Percentiles rank a stretch among this genome's conserved stretches.
Evolutionary conservation across 208 protist genomes (phyloP).

Genomic region (Trypanosoma cruzi): DNA sequence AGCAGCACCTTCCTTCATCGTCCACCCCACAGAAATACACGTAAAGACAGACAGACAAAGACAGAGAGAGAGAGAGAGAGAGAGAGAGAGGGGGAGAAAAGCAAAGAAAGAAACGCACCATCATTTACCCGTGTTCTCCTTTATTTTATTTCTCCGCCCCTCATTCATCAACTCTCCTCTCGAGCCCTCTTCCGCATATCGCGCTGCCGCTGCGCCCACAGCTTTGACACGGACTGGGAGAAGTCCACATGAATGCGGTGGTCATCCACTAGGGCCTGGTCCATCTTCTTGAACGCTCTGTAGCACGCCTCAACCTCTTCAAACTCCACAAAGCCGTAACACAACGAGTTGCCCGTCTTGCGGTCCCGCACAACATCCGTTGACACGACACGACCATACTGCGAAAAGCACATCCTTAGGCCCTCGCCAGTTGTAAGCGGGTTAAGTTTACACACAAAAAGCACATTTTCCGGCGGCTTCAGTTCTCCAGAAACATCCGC

Average conservation of each 20-base stretch:
- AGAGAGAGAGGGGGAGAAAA: not conserved
- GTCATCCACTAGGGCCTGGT: conserved; percentile 98
- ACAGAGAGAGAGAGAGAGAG: not conserved
- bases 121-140: not conserved
- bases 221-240: conserved; percentile 95
- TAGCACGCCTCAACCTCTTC: conserved; percentile 89
- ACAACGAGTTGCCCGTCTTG: conserved; percentile 81
- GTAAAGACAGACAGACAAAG: not conserved
- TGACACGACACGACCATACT: conserved; percentile 94
- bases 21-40: not conserved
- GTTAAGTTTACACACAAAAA: conserved; percentile 99
- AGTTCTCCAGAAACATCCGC: conserved; percentile 91
- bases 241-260: conserved; percentile 98
- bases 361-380: conserved; percentile 81
- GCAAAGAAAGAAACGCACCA: not conserved
- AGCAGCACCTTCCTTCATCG: too few species aligned
- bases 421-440: conserved; percentile 95
- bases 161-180: not conserved
- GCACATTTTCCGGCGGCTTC: conserved; percentile 97
- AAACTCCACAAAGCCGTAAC: conserved; percentile 99
- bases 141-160: conserved; percentile 17
- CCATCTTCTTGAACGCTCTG: conserved; percentile 96
- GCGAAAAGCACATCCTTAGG: conserved; percentile 95
- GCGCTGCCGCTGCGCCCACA: conserved; percentile 70
- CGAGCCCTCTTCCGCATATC: conserved; percentile 50